These are phyloP conservation scores for Cubamyces sp. DNA, from an alignment of 768 basidiomycete genomes.

Conservation along the genomic window DNA sequence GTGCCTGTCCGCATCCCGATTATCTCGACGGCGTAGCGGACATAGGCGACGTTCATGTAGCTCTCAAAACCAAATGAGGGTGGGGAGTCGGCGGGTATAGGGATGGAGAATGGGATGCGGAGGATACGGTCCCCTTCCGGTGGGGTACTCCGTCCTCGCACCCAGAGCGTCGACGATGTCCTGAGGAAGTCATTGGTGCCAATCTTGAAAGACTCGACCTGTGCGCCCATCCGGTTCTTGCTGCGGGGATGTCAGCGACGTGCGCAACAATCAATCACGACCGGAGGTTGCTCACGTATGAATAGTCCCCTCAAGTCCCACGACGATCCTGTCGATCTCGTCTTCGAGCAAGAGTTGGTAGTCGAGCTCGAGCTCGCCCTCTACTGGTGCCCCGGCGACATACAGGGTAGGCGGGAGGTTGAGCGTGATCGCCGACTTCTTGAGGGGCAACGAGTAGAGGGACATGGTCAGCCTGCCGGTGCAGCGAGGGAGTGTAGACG, in stretches of 20 bases:
- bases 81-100: constrained; percentile 21
- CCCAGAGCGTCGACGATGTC: constrained; percentile 25
- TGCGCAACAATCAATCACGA: not conserved
- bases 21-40: constrained; percentile 30
- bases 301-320: constrained; percentile 29
- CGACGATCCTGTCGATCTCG: constrained; percentile 28
- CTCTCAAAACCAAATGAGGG: constrained; percentile 28
- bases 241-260: not conserved
- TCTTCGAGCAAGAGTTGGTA: constrained; percentile 20
- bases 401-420: constrained; percentile 18
- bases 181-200: constrained; percentile 18
- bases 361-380: constrained; percentile 28
- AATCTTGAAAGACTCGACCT: constrained; percentile 8
- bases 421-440: constrained; percentile 22
- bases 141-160: constrained; percentile 16
- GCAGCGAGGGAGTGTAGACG: not conserved
- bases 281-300: constrained; percentile 24
- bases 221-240: constrained; percentile 6
- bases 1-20: constrained; percentile 26
- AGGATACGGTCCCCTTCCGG: constrained; percentile 20
- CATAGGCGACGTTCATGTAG: constrained; percentile 16
- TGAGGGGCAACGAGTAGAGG: constrained; percentile 13
- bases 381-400: constrained; percentile 23
- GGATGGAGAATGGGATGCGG: constrained; percentile 29
- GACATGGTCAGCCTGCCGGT: constrained; percentile 13